These are phyloP conservation scores for Globisporangium radiosum DNA, from an alignment of 352 stramenopile genomes.

Conservation along the genomic window DNA sequence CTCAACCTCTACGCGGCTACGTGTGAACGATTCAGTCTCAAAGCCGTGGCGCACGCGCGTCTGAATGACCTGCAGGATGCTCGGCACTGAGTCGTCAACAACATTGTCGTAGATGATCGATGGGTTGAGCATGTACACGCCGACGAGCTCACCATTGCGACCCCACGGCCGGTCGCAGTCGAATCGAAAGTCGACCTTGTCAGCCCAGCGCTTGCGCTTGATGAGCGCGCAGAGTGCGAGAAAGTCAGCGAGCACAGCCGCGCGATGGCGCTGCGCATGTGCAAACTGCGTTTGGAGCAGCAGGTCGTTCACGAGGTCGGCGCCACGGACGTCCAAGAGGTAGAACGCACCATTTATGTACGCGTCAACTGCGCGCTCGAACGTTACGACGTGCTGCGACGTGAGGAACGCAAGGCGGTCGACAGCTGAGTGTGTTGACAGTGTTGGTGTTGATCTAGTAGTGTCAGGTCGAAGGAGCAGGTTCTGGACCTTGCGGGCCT, in stretches of 20 bases:
- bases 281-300: slow-evolving; percentile 47
- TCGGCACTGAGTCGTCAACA: slow-evolving; percentile 25
- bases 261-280: slow-evolving; percentile 43
- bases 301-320: slow-evolving; percentile 49
- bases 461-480: slow-evolving; percentile 16
- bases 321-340: slow-evolving; percentile 34
- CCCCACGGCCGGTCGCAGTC: slow-evolving; percentile 67
- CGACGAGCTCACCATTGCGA: slow-evolving; percentile 33
- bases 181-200: slow-evolving; percentile 72
- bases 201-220: slow-evolving; percentile 55
- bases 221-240: slow-evolving; percentile 48
- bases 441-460: neutral
- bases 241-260: slow-evolving; percentile 42
- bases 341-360: slow-evolving; percentile 78
- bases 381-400: slow-evolving; percentile 31
- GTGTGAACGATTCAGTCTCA: slow-evolving; percentile 47
- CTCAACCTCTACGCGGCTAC: slow-evolving; percentile 30
- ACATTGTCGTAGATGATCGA: slow-evolving; percentile 32
- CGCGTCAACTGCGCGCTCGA: slow-evolving; percentile 42
- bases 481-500: slow-evolving; percentile 24
- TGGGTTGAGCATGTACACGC: slow-evolving; percentile 44
- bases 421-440: no score
- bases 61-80: slow-evolving; percentile 52
- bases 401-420: slow-evolving; percentile 40
- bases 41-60: slow-evolving; percentile 66